Percentiles rank a stretch among this genome's conserved stretches.
These are phyloP conservation scores for Agaricus sinodeliciosus DNA, from an alignment of 768 basidiomycete species.

Conservation along the genomic window DNA sequence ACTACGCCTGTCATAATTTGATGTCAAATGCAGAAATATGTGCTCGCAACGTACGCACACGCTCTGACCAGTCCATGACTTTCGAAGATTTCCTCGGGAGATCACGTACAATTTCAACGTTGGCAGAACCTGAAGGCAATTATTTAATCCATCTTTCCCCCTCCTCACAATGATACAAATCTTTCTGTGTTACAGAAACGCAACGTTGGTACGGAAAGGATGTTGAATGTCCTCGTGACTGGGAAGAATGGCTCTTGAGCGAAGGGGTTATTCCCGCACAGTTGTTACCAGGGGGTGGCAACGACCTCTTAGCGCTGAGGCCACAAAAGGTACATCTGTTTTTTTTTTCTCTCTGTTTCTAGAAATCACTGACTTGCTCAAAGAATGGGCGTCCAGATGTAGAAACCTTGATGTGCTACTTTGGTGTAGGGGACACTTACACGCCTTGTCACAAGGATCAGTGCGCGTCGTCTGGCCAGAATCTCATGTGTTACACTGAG, in stretches of 20 bases:
- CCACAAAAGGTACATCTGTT: slow-evolving; percentile 38
- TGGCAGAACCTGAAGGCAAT: slow-evolving; percentile 34
- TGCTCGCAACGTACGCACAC: slow-evolving; percentile 58
- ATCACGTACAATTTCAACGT: slow-evolving; percentile 28
- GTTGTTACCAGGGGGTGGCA: slow-evolving; percentile 44
- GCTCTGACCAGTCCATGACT: slow-evolving; percentile 45
- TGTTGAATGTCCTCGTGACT: slow-evolving; percentile 55
- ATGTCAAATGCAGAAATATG: slow-evolving; percentile 35
- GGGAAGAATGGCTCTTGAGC: slow-evolving; percentile 55
- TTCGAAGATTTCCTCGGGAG: slow-evolving; percentile 47
- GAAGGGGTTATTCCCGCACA: slow-evolving; percentile 41
- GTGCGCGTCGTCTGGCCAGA: slow-evolving; percentile 80
- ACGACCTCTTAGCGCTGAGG: slow-evolving; percentile 55
- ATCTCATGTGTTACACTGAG: slow-evolving; percentile 81
- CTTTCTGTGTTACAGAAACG: slow-evolving; percentile 30
- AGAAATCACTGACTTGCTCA: neutral
- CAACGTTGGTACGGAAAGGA: slow-evolving; percentile 77
- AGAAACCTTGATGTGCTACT: slow-evolving; percentile 82
- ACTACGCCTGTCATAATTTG: neutral
- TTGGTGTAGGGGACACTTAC: slow-evolving; percentile 77
- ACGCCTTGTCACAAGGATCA: slow-evolving; percentile 84
- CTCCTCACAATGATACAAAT: neutral
- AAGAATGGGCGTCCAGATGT: slow-evolving; percentile 26
- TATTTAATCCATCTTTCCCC: neutral
- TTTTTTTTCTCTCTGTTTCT: neutral